A percentile compares a stretch with the other conserved stretches of the same genome.
phyloP scores from a whole-genome alignment of 192 early-diverging fungal genomes.

The Umbelopsis vinacea region DNA sequence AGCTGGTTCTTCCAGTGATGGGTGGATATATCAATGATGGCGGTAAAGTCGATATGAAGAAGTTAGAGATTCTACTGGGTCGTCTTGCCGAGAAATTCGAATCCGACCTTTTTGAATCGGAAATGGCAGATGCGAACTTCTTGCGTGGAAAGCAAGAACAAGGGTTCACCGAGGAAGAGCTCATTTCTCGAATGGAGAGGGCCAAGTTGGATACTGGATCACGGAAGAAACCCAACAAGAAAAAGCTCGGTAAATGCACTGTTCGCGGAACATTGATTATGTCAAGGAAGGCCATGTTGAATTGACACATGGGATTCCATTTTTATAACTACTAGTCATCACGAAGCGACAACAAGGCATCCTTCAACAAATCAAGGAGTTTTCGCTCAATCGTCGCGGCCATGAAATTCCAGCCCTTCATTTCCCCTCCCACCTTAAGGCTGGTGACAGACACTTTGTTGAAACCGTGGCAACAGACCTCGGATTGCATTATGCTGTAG shows the following conservation, averaged over 20 bases:
- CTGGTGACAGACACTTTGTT: slow-evolving; percentile 56
- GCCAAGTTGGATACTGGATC: slow-evolving; percentile 14
- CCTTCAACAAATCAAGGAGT: slow-evolving; percentile 53
- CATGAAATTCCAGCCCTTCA: slow-evolving; percentile 34
- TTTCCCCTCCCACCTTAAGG: slow-evolving; percentile 47
- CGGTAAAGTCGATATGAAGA: slow-evolving; percentile 66
- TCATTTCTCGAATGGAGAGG: slow-evolving; percentile 31
- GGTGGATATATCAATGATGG: slow-evolving; percentile 90
- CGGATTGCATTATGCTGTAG: slow-evolving; percentile 42
- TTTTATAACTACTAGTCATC: slow-evolving; percentile 12
- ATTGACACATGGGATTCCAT: not conserved
- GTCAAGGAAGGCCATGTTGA: not conserved
- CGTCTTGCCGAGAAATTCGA: slow-evolving; percentile 60
- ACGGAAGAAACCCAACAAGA: slow-evolving; percentile 19
- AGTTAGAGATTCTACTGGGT: slow-evolving; percentile 66
- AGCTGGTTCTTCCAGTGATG: slow-evolving; percentile 63
- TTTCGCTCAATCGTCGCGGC: slow-evolving; percentile 40
- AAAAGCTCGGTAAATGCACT: slow-evolving; percentile 20
- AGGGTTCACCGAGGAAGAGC: slow-evolving; percentile 31
- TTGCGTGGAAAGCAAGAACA: slow-evolving; percentile 53
- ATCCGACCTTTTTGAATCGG: slow-evolving; percentile 52
- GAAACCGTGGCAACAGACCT: slow-evolving; percentile 49
- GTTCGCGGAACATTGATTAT: not conserved
- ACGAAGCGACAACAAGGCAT: slow-evolving; percentile 53
- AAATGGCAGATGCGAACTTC: slow-evolving; percentile 49